Evolutionary conservation across 2,329 filamentous ascomycete species (phyloP).

Genomic region (Arthrobotrys sinensis): DNA sequence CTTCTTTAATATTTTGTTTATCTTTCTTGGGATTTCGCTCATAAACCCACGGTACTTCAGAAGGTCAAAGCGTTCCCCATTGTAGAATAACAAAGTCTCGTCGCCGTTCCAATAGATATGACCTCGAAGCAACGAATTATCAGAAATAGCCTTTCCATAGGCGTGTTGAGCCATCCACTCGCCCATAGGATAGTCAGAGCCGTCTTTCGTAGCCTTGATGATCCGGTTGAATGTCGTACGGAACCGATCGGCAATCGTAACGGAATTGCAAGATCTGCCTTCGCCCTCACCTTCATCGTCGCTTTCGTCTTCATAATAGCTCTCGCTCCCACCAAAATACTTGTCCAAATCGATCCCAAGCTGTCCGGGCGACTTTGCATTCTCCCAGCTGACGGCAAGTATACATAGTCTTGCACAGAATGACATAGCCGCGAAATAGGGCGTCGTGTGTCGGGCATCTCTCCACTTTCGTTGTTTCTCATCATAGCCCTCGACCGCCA

Average conservation of each 20-base stretch:
- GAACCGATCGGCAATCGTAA: background rate
- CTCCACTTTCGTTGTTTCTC: constrained; percentile 2
- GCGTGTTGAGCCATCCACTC: constrained; percentile 28
- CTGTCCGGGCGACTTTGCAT: background rate
- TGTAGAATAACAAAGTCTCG: background rate
- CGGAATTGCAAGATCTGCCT: background rate
- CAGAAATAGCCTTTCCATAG: constrained; percentile 21
- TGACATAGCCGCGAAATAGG: constrained; percentile 15
- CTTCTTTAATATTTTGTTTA: background rate
- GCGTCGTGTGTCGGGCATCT: constrained; percentile 1
- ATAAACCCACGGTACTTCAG: background rate
- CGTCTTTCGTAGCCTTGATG: constrained; percentile 6
- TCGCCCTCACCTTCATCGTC: background rate
- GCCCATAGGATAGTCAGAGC: constrained; percentile 15
- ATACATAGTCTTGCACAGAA: constrained; percentile 17
- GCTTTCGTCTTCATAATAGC: background rate
- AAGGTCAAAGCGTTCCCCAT: constrained; percentile 21
- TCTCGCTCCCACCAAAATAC: background rate
- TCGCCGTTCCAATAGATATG: constrained; percentile 4
- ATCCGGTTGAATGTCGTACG: background rate
- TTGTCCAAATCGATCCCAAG: background rate
- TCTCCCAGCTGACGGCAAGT: constrained; percentile 13
- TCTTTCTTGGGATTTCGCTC: background rate
- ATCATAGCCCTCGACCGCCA: constrained; percentile 21
- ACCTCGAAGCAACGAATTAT: constrained; percentile 5